Evolutionary conservation across 179 eudicot species (phyloP).

Genomic region (Sideroxylon spinosum): DNA sequence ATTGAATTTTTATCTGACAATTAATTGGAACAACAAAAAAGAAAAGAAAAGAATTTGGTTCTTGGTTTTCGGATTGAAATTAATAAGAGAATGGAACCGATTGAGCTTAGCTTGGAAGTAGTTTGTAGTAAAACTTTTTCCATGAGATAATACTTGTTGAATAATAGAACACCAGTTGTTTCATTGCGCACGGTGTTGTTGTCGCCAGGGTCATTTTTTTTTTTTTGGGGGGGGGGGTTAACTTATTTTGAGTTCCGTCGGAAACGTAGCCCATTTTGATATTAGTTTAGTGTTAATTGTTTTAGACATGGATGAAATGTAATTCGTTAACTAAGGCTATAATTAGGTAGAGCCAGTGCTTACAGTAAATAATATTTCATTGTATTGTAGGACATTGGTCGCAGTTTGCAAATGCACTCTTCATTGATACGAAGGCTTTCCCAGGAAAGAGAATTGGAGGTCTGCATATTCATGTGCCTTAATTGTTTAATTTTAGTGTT

Average conservation of each 20-base stretch:
- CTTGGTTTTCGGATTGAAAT: neutral
- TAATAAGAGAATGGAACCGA: neutral
- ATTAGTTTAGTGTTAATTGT: neutral
- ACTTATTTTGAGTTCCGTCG: neutral
- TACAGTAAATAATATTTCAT: neutral
- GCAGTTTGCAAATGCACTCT: slow-evolving; percentile 75
- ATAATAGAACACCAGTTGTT: neutral
- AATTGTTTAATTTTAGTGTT: neutral
- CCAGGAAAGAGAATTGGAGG: slow-evolving; percentile 83
- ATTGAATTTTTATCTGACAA: neutral
- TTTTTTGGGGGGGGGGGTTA: too few relatives aligned
- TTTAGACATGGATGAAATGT: neutral
- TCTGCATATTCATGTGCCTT: slow-evolving; percentile 15
- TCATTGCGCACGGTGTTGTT: neutral
- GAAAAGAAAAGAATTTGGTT: too few relatives aligned
- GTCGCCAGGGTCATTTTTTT: neutral
- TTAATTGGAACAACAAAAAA: neutral
- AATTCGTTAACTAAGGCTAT: neutral
- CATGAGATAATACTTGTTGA: neutral
- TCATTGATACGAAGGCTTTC: slow-evolving; percentile 74
- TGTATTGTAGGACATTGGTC: slow-evolving; percentile 44
- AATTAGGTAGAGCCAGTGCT: neutral
- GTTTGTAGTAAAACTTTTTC: neutral
- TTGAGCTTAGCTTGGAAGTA: neutral
- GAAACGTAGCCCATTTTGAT: neutral